A percentile compares a stretch with the other conserved stretches of the same genome.
Evolutionary conservation across 768 basidiomycete species (phyloP).

Genomic region (Omphalotus guepiniiformis): DNA sequence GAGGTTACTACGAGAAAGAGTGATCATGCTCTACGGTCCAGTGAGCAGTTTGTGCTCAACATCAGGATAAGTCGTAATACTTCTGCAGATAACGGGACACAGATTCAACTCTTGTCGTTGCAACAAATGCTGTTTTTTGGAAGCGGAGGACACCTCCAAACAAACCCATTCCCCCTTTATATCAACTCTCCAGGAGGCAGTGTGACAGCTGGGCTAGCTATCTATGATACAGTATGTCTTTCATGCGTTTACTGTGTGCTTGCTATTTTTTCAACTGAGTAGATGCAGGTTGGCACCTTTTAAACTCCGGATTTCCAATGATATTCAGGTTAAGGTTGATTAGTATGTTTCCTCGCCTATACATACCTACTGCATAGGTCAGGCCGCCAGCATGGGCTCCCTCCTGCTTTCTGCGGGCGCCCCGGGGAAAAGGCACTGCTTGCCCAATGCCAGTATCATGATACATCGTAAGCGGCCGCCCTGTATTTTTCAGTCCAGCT

Average conservation of each 20-base stretch:
- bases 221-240: slow-evolving; percentile 87
- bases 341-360: slow-evolving; percentile 90
- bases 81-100: slow-evolving; percentile 76
- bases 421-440: slow-evolving; percentile 84
- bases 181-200: slow-evolving; percentile 97
- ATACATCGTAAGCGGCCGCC: slow-evolving; percentile 75
- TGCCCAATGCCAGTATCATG: slow-evolving; percentile 96
- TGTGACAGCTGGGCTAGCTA: slow-evolving; percentile 93
- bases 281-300: slow-evolving; percentile 68
- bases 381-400: slow-evolving; percentile 96
- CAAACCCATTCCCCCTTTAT: slow-evolving; percentile 93
- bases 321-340: slow-evolving; percentile 14
- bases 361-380: slow-evolving; percentile 93
- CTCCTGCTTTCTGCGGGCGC: slow-evolving; percentile 89
- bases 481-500: slow-evolving; percentile 11
- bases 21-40: slow-evolving; percentile 93
- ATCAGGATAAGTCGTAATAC: slow-evolving; percentile 11
- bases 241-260: not conserved
- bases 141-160: slow-evolving; percentile 94
- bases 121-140: slow-evolving; percentile 92
- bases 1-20: slow-evolving; percentile 84
- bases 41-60: slow-evolving; percentile 45
- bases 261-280: slow-evolving; percentile 14
- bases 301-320: not conserved
- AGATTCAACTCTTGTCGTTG: slow-evolving; percentile 85